Base-by-base conservation (phyloP, 805 yeast species). In the Brettanomyces nanus region DNA sequence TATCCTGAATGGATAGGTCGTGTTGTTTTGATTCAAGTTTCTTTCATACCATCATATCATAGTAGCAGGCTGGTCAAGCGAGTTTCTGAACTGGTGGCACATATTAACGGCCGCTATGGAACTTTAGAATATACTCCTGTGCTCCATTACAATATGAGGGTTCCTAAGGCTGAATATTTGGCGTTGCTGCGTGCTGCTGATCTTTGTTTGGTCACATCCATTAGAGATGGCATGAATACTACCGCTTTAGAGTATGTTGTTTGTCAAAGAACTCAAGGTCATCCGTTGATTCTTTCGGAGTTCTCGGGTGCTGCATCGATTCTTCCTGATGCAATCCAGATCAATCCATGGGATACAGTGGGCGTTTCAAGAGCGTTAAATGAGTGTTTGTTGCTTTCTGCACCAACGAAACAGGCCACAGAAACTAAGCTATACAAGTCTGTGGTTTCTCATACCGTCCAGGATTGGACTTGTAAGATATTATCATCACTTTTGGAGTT, bases 301-400 rank as follows among this genome's bases (percentile, higher is more conserved):
- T 92, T 92, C 55, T 83, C 95, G 39, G 99, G 98, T 32, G 79
- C 94, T 3, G 75, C 86, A 1, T 65, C 83, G 2, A 81, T 81
- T 3, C 58, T 83, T 38, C 69, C 68, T 38, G 85, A 80, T 43
- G 85, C 95, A 0, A 69, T 85, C 36, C 74, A 82, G 45, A 92
- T 92, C 26, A 92, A 92, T 50, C 99, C 99, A 6, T 92, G 97
- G 95, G 97, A 92, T 62, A 71, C 94, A 0, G 90, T 85, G 19
- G 95, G 95, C 2, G 90, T 90, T 27, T 90, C 98, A 1, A 82
- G 77, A 50, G 73, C 87, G 5, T 82, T 94, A 39, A 68, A 87
- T 55, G 76, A 74, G 36, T 73, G 87, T 35, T 68, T 92, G 17
- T 48, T 58, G 18, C 68, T 84, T 75, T 50, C 75, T 1, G 58